Evolutionary conservation across 2,329 filamentous ascomycete species (phyloP), one percentile per base, ranked within the genome.

Genomic region (Trichoderma hamatum): DNA sequence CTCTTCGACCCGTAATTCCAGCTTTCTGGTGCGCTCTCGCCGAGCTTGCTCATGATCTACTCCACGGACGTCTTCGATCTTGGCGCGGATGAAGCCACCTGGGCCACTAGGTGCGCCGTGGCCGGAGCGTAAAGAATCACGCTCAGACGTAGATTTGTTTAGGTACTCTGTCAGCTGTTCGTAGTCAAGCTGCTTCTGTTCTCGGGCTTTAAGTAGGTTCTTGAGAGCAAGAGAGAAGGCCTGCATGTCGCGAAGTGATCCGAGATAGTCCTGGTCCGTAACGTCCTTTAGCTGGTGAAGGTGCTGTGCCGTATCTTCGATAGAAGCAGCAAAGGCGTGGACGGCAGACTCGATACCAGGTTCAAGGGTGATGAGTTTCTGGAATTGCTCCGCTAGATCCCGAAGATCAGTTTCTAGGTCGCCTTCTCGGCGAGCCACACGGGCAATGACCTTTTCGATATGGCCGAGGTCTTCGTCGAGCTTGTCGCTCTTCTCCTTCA

Each of bases 141-240:
- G 91, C 80, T 99, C 96, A 3, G 89, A 83, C 3, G 93, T 93
- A 0, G 93, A 93, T 79, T 97, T 97, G 82, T 92, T 92, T 66
- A 97, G 91, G 80, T 98, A 98, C 78, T 98, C 95, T 32, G 94
- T 97, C 39, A 99, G 86, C 72, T 93, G 94, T 81, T 99, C 96
- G 76, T 95, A 97, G 82, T 99, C 96, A 69, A 99, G 90, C 79
- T 99, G 96, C 79, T 99, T 99, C 82, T 96, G 94, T 82, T 99
- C 96, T 43, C 96, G 90, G 1, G 93, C 93, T 79, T 97, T 97
- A 72, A 99, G 89, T 5, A 99, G 89, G 28, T 89, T 86, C 80
- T 97, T 97, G 58, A 98, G 84, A 0, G 94, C 91, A n/a, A 88
- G 83, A 72, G 94, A 95, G 80, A 98, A 99, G 30, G 94, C 91